Evolutionary conservation across 225 moss, liverwort and hornwort species (phyloP), one percentile per base, ranked within the genome.

Genomic region (Pleurozium schreberi): DNA sequence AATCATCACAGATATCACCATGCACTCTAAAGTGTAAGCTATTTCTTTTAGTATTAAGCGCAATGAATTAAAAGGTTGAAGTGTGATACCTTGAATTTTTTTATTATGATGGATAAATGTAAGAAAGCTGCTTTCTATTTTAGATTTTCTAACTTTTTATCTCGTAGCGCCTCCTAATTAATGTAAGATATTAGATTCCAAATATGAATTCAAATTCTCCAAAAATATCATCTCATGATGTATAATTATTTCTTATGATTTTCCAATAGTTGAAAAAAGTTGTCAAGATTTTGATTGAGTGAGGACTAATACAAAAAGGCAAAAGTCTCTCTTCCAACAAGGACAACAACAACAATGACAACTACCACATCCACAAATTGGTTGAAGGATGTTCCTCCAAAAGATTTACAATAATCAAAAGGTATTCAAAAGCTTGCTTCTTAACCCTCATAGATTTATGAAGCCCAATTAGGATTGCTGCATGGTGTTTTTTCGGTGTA

Each of bases 31-130:
- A 4, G 6, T 74, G 31, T 11, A 30, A 45, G 18, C 17, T 0
- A 2, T 10, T 73, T 73, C 11, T 14, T 69, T 10, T 45, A 45
- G 3, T 10, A 17, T 5, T 17, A 28, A 73, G 3, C 0, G 2
- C 5, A 45, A 0, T 73, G 7, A 73, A 73, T 45, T 1, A 45
- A 45, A 42, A 43, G 18, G 2, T 30, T 47, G 30, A 73, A 2
- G 11, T 73, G 2, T 4, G 30, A 30, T 45, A 18, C 30, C 2
- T 73, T 26, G 3, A 30, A 30, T 73, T 47, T 30, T 18, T 47
- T 47, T 0, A 75, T 0, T 0, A 8, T 49, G 1, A 20, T 0
- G 4, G 1, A 75, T 4, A 49, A 49, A 31, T 74, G 1, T 31
- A 26, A 49, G 16, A 75, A 3, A 16, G 0, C 20, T 49, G 12